Base-by-base conservation (phyloP, 352 stramenopile species). In the Pythium pectinolyticum region DNA sequence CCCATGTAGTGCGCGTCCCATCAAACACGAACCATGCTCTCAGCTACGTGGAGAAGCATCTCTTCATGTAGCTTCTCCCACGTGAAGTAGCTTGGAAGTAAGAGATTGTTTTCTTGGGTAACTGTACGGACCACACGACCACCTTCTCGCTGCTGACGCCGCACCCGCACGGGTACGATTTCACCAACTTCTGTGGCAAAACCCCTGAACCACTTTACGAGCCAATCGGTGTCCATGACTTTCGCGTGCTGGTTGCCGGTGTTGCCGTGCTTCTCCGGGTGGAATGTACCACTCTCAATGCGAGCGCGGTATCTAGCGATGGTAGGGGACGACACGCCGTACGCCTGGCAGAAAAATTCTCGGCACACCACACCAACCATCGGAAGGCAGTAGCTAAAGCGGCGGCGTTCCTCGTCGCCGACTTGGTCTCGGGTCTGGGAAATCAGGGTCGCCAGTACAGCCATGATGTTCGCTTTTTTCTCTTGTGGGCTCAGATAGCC, bases 31-130 rank as follows among this genome's bases (percentile, higher is more conserved):
- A 58, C 25, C 34, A 49, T 50, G 27, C 52, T 60, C 4, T 8
- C 24, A 34, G 54, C 40, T 8, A 61, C 41, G 20, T n/a, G 9
- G 5, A 46, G 40, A 28, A 54, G 12, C 30, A 61, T 45, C 31
- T 61, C 54, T 35, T 61, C 39, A n/a, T 39, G 37, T 11, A 59
- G 52, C 5, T 24, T 24, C 35, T 37, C 35, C 52, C 52, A 59
- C 5, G 52, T 61, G 41, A 52, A 61, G 40, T 61, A 52, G 30
- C 54, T 54, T 3, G 40, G 28, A n/a, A 61, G 31, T 5, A 53
- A 30, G n/a, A 43, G n/a, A 30, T 61, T 28, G 25, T 61, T 41
- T 41, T 61, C 54, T 12, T 15, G 14, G 17, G 51, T 47, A 19
- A 47, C 39, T 1, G 15, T 17, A 20, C 49, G 20, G 6, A 58